phyloP scores from a whole-genome alignment of 2,329 filamentous ascomycete species.

The Hypoxylon sp. region DNA sequence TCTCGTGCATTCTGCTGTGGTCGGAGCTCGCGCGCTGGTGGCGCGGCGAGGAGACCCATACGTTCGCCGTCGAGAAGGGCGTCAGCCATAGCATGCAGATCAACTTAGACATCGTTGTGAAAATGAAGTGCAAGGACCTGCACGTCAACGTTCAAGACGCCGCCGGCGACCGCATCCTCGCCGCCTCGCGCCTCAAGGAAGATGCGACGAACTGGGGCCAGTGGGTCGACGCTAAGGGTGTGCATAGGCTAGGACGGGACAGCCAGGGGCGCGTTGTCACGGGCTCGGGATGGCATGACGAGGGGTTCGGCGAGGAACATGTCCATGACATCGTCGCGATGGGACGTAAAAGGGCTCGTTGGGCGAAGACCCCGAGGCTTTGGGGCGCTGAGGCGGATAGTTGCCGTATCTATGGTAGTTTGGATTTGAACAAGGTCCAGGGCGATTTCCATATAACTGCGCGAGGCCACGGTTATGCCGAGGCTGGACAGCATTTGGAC shows the following conservation, averaged over 20 bases:
- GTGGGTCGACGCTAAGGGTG: slow-evolving; percentile 81
- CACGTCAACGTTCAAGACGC: slow-evolving; percentile 98
- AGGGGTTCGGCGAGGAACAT: slow-evolving; percentile 83
- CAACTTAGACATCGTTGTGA: slow-evolving; percentile 93
- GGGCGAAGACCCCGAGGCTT: slow-evolving; percentile 81
- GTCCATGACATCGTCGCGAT: slow-evolving; percentile 91
- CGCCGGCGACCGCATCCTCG: slow-evolving; percentile 90
- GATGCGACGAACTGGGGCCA: slow-evolving; percentile 86
- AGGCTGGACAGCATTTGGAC: slow-evolving; percentile 83
- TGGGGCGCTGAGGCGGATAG: slow-evolving; percentile 72
- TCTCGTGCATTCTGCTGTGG: slow-evolving; percentile 82
- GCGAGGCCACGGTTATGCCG: slow-evolving; percentile 92
- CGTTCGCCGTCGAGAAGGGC: slow-evolving; percentile 94
- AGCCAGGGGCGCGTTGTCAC: slow-evolving; percentile 68
- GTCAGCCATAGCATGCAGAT: slow-evolving; percentile 90
- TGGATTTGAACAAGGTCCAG: slow-evolving; percentile 96
- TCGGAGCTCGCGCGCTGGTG: slow-evolving; percentile 88
- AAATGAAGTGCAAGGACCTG: slow-evolving; percentile 89
- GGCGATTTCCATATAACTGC: slow-evolving; percentile 99
- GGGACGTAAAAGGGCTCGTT: slow-evolving; percentile 73
- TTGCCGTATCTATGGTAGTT: slow-evolving; percentile 89
- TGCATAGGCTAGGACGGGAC: slow-evolving; percentile 73
- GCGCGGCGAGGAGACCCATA: slow-evolving; percentile 85
- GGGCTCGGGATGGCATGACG: slow-evolving; percentile 73
- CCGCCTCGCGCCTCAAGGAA: slow-evolving; percentile 78